Base-by-base conservation (phyloP, 2,329 filamentous ascomycete genomes). In the Emmonsiellopsis sp. region DNA sequence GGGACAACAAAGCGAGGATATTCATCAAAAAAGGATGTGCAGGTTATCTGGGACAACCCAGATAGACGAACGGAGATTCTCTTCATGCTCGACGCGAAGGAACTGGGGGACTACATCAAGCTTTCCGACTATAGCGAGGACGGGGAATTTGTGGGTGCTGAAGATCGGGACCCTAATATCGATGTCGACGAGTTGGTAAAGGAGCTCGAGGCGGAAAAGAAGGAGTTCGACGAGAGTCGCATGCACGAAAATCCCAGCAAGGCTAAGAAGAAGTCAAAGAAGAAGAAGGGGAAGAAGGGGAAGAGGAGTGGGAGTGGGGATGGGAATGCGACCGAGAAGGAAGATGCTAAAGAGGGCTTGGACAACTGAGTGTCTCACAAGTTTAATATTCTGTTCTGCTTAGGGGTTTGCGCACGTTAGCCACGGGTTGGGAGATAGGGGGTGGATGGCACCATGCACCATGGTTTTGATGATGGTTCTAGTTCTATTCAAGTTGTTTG, bases 11-110 rank as follows among this genome's bases (percentile, higher is more conserved):
- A 37, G 2, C 44, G 57, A 6, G 60, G 61, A 2, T 32, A 58
- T 14, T 61, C 59, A 1, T 37, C 51, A 3, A 33, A 45, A 21
- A 17, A 27, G 1, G 49, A 62, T 6, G 33, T 37, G 6, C 44
- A 45, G 9, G 9, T 51, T 14, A n/a, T 57, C 9, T 39, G 53
- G 31, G 32, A 48, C 0, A 42, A 52, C 5, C 33, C 45, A 1
- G 14, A 13, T 7, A 37, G 51, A 10, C 32, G 36, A 8, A 13
- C 27, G 5, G 53, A 60, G 3, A 40, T 60, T 13, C 42, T 62
- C n/a, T 61, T 60, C 50, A 62, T 63, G 59, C 27, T 53, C 6
- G 44, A 33, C 1, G 53, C 56, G 4, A 17, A 48, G 8, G 42
- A 53, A 4, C 47, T 49, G 39, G 47, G 47, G 6, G 47, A 40